These are phyloP conservation scores for Osmozyma mogii DNA, from an alignment of 805 yeast genomes.

Conservation along the genomic window DNA sequence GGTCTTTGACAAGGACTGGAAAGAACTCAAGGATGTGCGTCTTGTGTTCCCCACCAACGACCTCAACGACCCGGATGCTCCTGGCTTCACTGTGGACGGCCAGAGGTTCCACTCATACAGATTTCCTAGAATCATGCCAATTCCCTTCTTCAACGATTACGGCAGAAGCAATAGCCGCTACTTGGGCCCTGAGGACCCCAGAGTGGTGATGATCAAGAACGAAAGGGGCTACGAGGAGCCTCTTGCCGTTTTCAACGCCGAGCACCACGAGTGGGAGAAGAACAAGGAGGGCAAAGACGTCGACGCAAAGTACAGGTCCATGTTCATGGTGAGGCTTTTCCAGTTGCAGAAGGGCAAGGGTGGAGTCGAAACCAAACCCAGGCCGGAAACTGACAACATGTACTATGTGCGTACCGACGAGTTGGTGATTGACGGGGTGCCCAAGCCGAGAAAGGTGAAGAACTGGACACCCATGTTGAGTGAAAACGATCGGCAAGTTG, in stretches of 20 bases:
- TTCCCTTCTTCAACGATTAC: slow-evolving; percentile 6
- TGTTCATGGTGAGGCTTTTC: slow-evolving; percentile 6
- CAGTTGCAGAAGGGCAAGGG: slow-evolving; percentile 8
- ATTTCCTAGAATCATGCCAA: slow-evolving; percentile 7
- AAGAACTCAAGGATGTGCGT: slow-evolving; percentile 9
- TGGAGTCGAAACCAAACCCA: slow-evolving; percentile 7
- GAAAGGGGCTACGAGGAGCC: slow-evolving; percentile 10
- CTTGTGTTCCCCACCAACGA: slow-evolving; percentile 2
- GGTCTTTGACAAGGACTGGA: slow-evolving; percentile 15
- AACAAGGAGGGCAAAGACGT: neutral
- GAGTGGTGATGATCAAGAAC: slow-evolving; percentile 8
- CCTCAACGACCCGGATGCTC: neutral
- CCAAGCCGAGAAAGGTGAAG: slow-evolving; percentile 4
- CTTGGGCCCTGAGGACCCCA: slow-evolving; percentile 14
- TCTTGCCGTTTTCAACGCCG: slow-evolving; percentile 6
- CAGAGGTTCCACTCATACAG: slow-evolving; percentile 3
- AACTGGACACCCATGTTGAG: slow-evolving; percentile 22
- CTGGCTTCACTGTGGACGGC: slow-evolving; percentile 2
- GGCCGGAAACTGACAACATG: neutral
- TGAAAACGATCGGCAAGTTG: neutral
- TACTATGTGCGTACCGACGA: slow-evolving; percentile 10
- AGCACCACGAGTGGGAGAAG: neutral
- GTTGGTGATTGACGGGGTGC: slow-evolving; percentile 2
- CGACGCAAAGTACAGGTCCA: slow-evolving; percentile 1
- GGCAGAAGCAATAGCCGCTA: neutral